A percentile compares a stretch with the other conserved stretches of the same genome.
Conservation (phyloP, 768 basidiomycete species). For the Auricularia sp. region DNA sequence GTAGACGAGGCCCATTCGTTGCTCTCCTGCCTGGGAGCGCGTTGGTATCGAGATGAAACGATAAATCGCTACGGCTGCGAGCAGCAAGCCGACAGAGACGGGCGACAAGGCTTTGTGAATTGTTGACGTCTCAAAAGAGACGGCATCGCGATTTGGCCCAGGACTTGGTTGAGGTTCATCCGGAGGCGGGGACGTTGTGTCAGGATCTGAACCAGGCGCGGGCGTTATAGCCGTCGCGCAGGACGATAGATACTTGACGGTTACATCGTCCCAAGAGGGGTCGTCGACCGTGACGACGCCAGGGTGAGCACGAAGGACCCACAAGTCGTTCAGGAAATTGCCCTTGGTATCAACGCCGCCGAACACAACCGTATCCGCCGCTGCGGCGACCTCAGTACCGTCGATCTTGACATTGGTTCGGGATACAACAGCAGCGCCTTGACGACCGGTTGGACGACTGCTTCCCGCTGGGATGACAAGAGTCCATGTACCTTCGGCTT, state of each 20-base stretch:
- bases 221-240: slow-evolving; percentile 40
- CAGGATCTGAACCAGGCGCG: slow-evolving; percentile 11
- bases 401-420: slow-evolving; percentile 21
- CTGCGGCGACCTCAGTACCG: slow-evolving; percentile 43
- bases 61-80: slow-evolving; percentile 31
- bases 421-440: slow-evolving; percentile 59
- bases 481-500: slow-evolving; percentile 44
- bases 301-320: slow-evolving; percentile 67
- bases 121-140: slow-evolving; percentile 31
- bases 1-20: slow-evolving; percentile 22
- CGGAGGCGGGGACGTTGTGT: not conserved
- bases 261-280: slow-evolving; percentile 32
- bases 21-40: slow-evolving; percentile 15
- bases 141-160: not conserved
- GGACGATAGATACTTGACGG: slow-evolving; percentile 42
- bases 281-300: slow-evolving; percentile 45
- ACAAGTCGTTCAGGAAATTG: slow-evolving; percentile 60
- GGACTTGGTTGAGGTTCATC: not conserved
- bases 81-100: slow-evolving; percentile 35
- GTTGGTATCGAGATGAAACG: slow-evolving; percentile 33
- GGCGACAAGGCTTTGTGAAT: slow-evolving; percentile 38
- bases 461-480: slow-evolving; percentile 69
- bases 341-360: slow-evolving; percentile 63
- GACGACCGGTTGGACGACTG: slow-evolving; percentile 54
- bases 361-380: slow-evolving; percentile 67